phyloP scores from a whole-genome alignment of 441 rosid genomes.

The Jatropha multifida region DNA sequence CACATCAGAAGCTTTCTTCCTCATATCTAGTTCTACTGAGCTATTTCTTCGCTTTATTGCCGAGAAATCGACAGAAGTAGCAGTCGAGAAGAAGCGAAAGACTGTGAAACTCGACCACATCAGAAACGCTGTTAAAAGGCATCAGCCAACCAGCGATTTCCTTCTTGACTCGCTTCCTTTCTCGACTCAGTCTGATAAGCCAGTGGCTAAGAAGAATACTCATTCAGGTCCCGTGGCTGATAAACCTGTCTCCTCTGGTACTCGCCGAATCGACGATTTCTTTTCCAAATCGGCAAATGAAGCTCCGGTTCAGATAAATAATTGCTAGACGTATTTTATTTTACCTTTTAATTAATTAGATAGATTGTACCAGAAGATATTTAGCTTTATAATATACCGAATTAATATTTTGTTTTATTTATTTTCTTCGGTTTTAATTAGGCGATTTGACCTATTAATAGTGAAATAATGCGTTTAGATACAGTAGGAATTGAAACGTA shows the following conservation, averaged over 20 bases:
- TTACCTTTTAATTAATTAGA: background rate
- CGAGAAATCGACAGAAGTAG: constrained; percentile 57
- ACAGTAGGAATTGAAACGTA: background rate
- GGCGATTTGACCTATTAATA: background rate
- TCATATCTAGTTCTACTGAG: constrained; percentile 53
- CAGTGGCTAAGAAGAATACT: constrained; percentile 20
- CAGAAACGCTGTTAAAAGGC: constrained; percentile 68
- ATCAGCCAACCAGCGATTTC: constrained; percentile 79
- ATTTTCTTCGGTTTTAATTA: background rate
- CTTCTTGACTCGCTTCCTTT: constrained; percentile 82
- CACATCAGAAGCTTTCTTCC: constrained; percentile 68
- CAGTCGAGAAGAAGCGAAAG: constrained; percentile 72
- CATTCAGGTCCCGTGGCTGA: constrained; percentile 25
- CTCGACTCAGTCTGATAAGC: constrained; percentile 39
- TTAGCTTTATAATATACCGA: background rate
- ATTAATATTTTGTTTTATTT: background rate
- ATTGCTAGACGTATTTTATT: constrained; percentile 25
- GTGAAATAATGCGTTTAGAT: background rate
- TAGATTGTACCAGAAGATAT: constrained; percentile 3
- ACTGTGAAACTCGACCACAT: constrained; percentile 66
- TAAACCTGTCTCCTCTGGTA: constrained; percentile 44
- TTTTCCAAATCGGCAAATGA: constrained; percentile 41
- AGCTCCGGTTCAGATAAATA: constrained; percentile 39
- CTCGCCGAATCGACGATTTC: constrained; percentile 66
- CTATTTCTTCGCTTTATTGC: constrained; percentile 71